Evolutionary conservation across 2,329 filamentous ascomycete genomes (phyloP).

Genomic region (Pseudovirgaria hyperparasitica): DNA sequence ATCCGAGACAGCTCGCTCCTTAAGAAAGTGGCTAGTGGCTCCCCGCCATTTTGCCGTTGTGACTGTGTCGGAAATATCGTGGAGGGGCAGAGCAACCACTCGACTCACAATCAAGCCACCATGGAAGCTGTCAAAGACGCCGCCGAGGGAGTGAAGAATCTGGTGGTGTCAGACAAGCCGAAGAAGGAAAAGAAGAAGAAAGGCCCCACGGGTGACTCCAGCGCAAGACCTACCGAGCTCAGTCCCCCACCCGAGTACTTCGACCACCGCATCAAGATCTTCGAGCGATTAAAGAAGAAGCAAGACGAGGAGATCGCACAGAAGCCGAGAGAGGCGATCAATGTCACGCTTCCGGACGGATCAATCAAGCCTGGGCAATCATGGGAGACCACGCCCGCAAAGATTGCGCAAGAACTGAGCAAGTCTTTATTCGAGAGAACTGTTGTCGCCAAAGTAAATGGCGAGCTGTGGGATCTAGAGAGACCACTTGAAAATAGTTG

Average conservation of each 20-base stretch:
- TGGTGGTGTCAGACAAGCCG: slow-evolving; percentile 33
- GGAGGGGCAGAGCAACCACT: slow-evolving; percentile 4
- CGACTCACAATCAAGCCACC: slow-evolving; percentile 12
- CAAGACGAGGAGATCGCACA: slow-evolving; percentile 62
- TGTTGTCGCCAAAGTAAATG: slow-evolving; percentile 76
- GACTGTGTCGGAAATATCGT: background rate
- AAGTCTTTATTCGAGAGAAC: slow-evolving; percentile 78
- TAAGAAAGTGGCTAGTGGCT: too few relatives aligned
- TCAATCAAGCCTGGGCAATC: slow-evolving; percentile 61
- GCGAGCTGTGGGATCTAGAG: slow-evolving; percentile 84
- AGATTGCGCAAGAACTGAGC: slow-evolving; percentile 66
- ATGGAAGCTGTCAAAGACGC: slow-evolving; percentile 40
- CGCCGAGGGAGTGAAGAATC: slow-evolving; percentile 47
- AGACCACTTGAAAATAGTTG: slow-evolving; percentile 80
- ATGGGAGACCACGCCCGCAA: slow-evolving; percentile 81
- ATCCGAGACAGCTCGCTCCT: too few relatives aligned
- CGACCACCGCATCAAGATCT: slow-evolving; percentile 70
- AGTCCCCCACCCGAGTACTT: slow-evolving; percentile 59
- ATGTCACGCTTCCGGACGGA: slow-evolving; percentile 61
- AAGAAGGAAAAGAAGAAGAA: slow-evolving; percentile 37
- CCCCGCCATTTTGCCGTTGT: too few relatives aligned
- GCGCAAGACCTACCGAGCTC: slow-evolving; percentile 34
- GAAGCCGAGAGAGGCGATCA: slow-evolving; percentile 60
- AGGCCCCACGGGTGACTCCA: slow-evolving; percentile 14
- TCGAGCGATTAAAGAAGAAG: slow-evolving; percentile 77